phyloP scores from a whole-genome alignment of 371 early-diverging fungal genomes.

The Mucor piriformis region DNA sequence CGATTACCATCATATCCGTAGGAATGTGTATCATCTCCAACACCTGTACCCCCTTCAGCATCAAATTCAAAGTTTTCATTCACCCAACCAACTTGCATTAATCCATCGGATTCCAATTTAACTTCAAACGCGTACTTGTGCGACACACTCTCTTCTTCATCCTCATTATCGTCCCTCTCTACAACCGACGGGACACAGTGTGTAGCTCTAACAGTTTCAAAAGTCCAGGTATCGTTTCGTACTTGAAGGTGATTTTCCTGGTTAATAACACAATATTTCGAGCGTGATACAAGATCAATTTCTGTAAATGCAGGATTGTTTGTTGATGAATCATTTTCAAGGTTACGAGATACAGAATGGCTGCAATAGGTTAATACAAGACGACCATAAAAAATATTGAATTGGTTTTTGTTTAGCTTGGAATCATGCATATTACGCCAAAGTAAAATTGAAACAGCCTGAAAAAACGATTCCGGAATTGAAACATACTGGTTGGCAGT shows the following conservation, averaged over 20 bases:
- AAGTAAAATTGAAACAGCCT: slow-evolving; percentile 27
- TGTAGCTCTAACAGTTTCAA: slow-evolving; percentile 64
- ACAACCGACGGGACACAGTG: slow-evolving; percentile 31
- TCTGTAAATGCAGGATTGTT: slow-evolving; percentile 30
- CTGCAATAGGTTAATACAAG: slow-evolving; percentile 36
- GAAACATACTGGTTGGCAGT: neutral
- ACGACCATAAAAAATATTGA: slow-evolving; percentile 39
- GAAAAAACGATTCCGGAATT: slow-evolving; percentile 31
- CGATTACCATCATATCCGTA: slow-evolving; percentile 76
- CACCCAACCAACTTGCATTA: slow-evolving; percentile 81
- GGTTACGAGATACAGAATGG: slow-evolving; percentile 9
- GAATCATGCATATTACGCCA: slow-evolving; percentile 33
- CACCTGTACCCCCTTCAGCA: slow-evolving; percentile 73
- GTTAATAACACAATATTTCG: slow-evolving; percentile 41
- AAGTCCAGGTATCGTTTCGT: slow-evolving; percentile 68
- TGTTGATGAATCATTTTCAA: neutral
- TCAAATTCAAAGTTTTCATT: slow-evolving; percentile 54
- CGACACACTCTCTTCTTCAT: neutral
- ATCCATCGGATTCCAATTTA: slow-evolving; percentile 54
- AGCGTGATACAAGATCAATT: slow-evolving; percentile 33
- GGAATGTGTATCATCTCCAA: slow-evolving; percentile 71
- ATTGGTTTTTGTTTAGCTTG: slow-evolving; percentile 20
- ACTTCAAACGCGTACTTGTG: slow-evolving; percentile 68
- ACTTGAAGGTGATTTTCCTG: slow-evolving; percentile 37
- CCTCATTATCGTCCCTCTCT: neutral